Percentiles rank a stretch among this genome's conserved stretches.
phyloP scores from a whole-genome alignment of 1,139 yeast species.

The Debaryomyces sp. region DNA sequence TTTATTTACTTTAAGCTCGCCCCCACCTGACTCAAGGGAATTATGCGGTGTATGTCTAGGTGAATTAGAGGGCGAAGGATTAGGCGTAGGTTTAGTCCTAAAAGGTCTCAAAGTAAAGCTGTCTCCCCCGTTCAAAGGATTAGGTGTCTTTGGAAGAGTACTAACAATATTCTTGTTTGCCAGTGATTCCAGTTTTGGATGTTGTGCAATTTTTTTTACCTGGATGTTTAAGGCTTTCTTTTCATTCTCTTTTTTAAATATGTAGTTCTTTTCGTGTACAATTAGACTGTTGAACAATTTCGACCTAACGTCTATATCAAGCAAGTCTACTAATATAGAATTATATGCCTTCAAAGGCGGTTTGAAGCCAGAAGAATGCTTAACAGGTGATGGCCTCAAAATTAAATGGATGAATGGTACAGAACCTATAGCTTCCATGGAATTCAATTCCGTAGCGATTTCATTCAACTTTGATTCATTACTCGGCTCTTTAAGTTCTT shows the following conservation, averaged over 20 bases:
- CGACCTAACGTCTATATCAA: slow-evolving; percentile 27
- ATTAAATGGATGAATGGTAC: slow-evolving; percentile 47
- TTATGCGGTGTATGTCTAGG: slow-evolving; percentile 34
- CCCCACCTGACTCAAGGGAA: slow-evolving; percentile 9
- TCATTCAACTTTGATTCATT: slow-evolving; percentile 15
- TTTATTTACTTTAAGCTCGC: slow-evolving; percentile 8
- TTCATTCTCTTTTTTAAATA: slow-evolving; percentile 35
- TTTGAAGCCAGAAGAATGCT: slow-evolving; percentile 41
- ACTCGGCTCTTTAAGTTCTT: slow-evolving; percentile 17
- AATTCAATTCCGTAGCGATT: slow-evolving; percentile 27
- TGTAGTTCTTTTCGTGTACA: slow-evolving; percentile 32
- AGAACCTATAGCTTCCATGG: slow-evolving; percentile 41
- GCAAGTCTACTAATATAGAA: slow-evolving; percentile 30
- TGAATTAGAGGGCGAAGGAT: slow-evolving; percentile 43
- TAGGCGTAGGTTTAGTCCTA: slow-evolving; percentile 44
- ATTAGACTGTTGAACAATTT: slow-evolving; percentile 30
- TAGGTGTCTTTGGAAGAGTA: slow-evolving; percentile 22
- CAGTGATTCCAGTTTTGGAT: neutral
- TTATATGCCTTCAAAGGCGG: slow-evolving; percentile 40
- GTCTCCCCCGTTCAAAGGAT: slow-evolving; percentile 25
- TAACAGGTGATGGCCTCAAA: slow-evolving; percentile 43
- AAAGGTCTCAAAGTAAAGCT: slow-evolving; percentile 47
- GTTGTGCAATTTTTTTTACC: slow-evolving; percentile 7
- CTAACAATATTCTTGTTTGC: slow-evolving; percentile 10
- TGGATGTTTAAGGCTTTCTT: slow-evolving; percentile 18